Conservation (phyloP, 2,329 filamentous ascomycete species). For the Alternaria panax region DNA sequence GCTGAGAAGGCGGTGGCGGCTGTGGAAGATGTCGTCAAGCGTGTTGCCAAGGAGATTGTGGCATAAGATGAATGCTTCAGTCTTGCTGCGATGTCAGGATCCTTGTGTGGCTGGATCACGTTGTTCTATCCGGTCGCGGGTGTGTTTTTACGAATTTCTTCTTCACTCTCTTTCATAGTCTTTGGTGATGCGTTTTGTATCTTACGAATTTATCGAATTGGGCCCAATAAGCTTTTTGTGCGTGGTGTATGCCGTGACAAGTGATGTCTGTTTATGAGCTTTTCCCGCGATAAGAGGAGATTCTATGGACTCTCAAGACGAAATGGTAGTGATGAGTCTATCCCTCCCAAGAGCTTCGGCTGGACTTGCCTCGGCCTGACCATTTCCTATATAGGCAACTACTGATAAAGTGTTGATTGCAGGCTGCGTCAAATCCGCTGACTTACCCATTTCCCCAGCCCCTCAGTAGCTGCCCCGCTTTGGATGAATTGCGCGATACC, state of each 20-base stretch:
- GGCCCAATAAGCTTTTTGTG: background rate
- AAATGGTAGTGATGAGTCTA: no score
- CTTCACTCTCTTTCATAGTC: background rate
- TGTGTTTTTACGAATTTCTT: background rate
- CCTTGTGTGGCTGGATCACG: constrained; percentile 12
- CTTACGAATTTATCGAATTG: constrained; percentile 2
- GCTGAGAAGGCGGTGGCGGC: constrained; percentile 16
- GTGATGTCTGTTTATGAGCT: background rate
- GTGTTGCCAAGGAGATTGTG: constrained; percentile 4
- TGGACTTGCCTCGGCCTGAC: background rate
- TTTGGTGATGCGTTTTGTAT: background rate
- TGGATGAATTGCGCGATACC: background rate
- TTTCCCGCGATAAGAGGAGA: background rate
- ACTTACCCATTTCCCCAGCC: background rate
- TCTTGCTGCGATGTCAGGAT: background rate
- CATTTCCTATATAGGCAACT: background rate
- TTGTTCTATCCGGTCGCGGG: background rate
- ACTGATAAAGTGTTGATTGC: background rate
- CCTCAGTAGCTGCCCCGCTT: background rate
- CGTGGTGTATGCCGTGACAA: background rate
- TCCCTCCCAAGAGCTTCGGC: background rate
- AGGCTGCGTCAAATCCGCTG: background rate
- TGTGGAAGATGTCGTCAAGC: constrained; percentile 7
- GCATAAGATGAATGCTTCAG: background rate
- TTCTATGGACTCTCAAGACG: no score